Percentiles rank a stretch among this genome's conserved stretches.
Conservation (phyloP, 2,329 filamentous ascomycete species). For the Teratosphaeriaceae sp. region DNA sequence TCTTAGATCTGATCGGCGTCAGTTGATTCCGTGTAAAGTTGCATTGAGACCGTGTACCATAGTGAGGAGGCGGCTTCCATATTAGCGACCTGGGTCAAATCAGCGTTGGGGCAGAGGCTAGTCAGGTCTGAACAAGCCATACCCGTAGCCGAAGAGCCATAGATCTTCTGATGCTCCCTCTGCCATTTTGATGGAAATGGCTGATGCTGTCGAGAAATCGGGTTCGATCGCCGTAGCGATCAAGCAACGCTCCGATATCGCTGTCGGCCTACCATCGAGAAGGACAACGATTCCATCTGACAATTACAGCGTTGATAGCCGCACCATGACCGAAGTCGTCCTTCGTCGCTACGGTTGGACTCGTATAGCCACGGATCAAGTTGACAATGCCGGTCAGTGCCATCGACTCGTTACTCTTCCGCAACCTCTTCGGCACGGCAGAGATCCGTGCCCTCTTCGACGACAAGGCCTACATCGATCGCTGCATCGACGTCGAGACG, state of each 20-base stretch:
- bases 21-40: neutral
- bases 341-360: too few relatives aligned
- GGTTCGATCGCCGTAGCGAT: too few relatives aligned
- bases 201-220: too few relatives aligned
- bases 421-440: conserved; percentile 16
- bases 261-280: too few relatives aligned
- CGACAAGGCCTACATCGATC: conserved; percentile 14
- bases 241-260: too few relatives aligned
- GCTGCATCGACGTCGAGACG: conserved; percentile 21
- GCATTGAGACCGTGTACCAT: conserved; percentile 65
- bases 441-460: conserved; percentile 15
- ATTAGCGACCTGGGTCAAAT: conserved; percentile 69
- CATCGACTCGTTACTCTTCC: conserved; percentile 21
- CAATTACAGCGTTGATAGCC: too few relatives aligned
- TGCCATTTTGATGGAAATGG: too few relatives aligned
- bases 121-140: neutral
- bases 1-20: conserved; percentile 57
- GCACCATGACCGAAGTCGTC: too few relatives aligned
- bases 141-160: conserved; percentile 98
- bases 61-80: conserved; percentile 96
- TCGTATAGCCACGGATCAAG: too few relatives aligned
- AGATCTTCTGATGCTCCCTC: conserved; percentile 50
- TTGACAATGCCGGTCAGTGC: conserved; percentile 18
- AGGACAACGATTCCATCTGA: too few relatives aligned
- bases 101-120: conserved; percentile 11